Evolutionary conservation across 768 basidiomycete genomes (phyloP).

Genomic region (Russula sp.): DNA sequence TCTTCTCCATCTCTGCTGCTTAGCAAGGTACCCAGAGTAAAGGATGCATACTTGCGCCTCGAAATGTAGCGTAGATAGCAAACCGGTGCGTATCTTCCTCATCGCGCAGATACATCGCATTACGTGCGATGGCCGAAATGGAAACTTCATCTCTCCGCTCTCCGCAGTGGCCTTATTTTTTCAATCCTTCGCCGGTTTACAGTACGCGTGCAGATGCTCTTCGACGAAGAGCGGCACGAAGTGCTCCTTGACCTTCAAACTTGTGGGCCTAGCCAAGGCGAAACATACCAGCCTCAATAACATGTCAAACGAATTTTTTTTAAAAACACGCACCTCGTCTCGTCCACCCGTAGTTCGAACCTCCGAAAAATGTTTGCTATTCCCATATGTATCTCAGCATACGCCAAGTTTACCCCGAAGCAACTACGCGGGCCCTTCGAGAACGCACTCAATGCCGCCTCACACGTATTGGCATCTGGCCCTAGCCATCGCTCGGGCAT

Average conservation of each 20-base stretch:
- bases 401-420: slow-evolving; percentile 39
- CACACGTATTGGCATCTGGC: slow-evolving; percentile 31
- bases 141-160: too few species aligned
- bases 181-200: slow-evolving; percentile 1
- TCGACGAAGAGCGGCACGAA: slow-evolving; percentile 8
- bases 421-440: slow-evolving; percentile 41
- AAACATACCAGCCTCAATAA: background rate
- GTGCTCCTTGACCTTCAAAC: slow-evolving; percentile 12
- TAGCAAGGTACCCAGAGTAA: too few species aligned
- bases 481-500: slow-evolving; percentile 39
- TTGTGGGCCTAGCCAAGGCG: slow-evolving; percentile 2
- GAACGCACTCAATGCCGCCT: slow-evolving; percentile 37
- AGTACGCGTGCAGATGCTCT: slow-evolving; percentile 7
- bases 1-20: too few species aligned
- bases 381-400: slow-evolving; percentile 38
- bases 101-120: too few species aligned
- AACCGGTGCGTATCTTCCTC: too few species aligned
- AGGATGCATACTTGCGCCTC: too few species aligned
- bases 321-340: slow-evolving; percentile 17
- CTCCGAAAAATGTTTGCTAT: slow-evolving; percentile 36
- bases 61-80: too few species aligned
- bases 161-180: too few species aligned
- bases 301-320: too few species aligned
- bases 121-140: too few species aligned
- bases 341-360: slow-evolving; percentile 30